Evolutionary conservation across 441 rosid species (phyloP).

Genomic region (Arabidopsis hybrid): DNA sequence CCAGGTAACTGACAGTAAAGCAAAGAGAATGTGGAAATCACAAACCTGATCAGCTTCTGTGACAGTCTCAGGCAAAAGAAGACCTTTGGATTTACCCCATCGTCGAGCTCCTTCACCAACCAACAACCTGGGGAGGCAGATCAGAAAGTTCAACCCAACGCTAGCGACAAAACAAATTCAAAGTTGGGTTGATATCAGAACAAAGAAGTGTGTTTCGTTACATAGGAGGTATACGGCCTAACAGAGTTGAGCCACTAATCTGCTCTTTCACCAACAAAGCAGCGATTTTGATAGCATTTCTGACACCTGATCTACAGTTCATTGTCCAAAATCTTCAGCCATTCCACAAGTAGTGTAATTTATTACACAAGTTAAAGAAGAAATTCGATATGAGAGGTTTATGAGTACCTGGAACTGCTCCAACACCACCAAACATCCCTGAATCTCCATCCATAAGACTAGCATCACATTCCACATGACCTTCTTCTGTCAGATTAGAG

Average conservation of each 20-base stretch:
- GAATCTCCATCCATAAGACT: slow-evolving; percentile 90
- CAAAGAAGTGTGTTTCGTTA: slow-evolving; percentile 45
- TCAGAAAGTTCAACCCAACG: slow-evolving; percentile 17
- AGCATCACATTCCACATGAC: slow-evolving; percentile 88
- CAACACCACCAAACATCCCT: slow-evolving; percentile 93
- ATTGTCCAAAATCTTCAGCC: slow-evolving; percentile 47
- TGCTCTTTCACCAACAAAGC: slow-evolving; percentile 80
- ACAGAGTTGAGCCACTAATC: slow-evolving; percentile 59
- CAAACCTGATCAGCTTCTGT: slow-evolving; percentile 73
- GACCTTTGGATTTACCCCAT: slow-evolving; percentile 81
- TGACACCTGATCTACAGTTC: slow-evolving; percentile 83
- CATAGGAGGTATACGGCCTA: slow-evolving; percentile 97
- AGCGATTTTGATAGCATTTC: slow-evolving; percentile 88
- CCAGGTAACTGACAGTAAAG: not conserved
- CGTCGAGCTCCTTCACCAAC: slow-evolving; percentile 89
- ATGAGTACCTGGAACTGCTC: slow-evolving; percentile 83
- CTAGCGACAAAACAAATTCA: not conserved
- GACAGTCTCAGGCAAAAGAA: slow-evolving; percentile 56
- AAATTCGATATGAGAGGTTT: slow-evolving; percentile 14
- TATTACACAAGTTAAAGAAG: not conserved
- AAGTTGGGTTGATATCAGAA: slow-evolving; percentile 20
- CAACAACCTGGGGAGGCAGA: slow-evolving; percentile 60
- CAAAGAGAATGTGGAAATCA: not conserved
- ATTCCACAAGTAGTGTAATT: slow-evolving; percentile 4
- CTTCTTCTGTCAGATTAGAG: slow-evolving; percentile 93